Base-by-base conservation (phyloP, 805 yeast species). In the Saccharomycopsis javanensis region DNA sequence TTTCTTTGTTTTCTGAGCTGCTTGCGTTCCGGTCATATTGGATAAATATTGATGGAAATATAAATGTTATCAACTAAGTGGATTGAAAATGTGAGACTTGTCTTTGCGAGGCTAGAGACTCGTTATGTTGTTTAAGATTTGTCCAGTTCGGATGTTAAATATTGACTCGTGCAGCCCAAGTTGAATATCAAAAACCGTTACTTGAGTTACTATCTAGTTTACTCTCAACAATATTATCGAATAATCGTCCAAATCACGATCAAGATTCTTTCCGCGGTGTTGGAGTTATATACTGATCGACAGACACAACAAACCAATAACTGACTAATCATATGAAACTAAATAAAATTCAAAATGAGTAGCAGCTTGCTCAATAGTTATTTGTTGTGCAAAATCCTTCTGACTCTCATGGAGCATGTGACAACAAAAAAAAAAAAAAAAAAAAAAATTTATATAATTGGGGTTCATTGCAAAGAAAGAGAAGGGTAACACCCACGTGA, bases 301-400 rank as follows among this genome's bases (percentile, higher is more conserved):
- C 48, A 42, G 48, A 42, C 5, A 20, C 5, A 15, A 42, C 3
- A 20, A 16, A 25, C 8, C 45, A 37, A 15, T 35, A 35, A 35
- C 18, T 37, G 20, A 16, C 45, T 37, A 37, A 23, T 18, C 35
- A 31, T 31, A 8, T 16, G 25, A n/a, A 37, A 37, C 45, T 16
- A n/a, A 16, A 16, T 37, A 16, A 16, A 16, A 8, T 31, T 5
- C 7, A 13, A 37, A 37, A 37, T 37, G 45, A 20, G 48, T n/a
- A 20, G 25, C 15, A 8, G 48, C 25, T 42, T 38, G 46, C 46
- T 20, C 28, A 42, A 42, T 42, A 13, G 25, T 20, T 42, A 42
- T 42, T 42, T 42, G 48, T 42, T 42, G 48, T 42, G 48, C 48
- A 42, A 42, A 42, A 42, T 42, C 48, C 23, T 18, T 42, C 25